Conservation (phyloP, 2,329 filamentous ascomycete genomes). For the Scedosporium apiospermum region DNA sequence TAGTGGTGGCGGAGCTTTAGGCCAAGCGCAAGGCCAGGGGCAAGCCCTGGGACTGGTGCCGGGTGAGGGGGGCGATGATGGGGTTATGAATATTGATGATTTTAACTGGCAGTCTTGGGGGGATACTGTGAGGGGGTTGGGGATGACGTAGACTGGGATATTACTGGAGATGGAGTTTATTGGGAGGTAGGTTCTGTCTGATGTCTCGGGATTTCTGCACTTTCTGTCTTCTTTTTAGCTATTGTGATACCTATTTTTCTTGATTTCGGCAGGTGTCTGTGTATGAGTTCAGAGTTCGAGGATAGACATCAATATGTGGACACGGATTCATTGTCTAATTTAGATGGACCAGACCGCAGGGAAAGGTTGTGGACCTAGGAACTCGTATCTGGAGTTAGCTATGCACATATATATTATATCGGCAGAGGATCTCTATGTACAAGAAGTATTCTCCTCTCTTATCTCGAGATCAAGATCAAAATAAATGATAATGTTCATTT, state of each 20-base stretch:
- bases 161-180: not conserved
- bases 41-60: not conserved
- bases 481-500: not conserved
- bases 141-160: not conserved
- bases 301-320: not conserved
- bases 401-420: not conserved
- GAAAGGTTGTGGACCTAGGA: too few relatives aligned
- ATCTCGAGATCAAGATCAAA: too few relatives aligned
- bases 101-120: constrained; percentile 7
- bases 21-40: not conserved
- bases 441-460: too few relatives aligned
- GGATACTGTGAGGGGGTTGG: constrained; percentile 4
- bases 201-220: not conserved
- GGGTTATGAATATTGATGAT: constrained; percentile 8
- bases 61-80: not conserved
- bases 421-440: not conserved
- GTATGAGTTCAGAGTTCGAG: not conserved
- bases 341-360: too few relatives aligned
- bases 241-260: not conserved
- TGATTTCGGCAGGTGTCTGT: not conserved
- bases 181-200: not conserved
- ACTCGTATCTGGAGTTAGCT: too few relatives aligned
- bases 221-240: not conserved
- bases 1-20: not conserved
- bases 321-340: not conserved